phyloP scores from a whole-genome alignment of 371 early-diverging fungal genomes.

The Mucor saturninus region DNA sequence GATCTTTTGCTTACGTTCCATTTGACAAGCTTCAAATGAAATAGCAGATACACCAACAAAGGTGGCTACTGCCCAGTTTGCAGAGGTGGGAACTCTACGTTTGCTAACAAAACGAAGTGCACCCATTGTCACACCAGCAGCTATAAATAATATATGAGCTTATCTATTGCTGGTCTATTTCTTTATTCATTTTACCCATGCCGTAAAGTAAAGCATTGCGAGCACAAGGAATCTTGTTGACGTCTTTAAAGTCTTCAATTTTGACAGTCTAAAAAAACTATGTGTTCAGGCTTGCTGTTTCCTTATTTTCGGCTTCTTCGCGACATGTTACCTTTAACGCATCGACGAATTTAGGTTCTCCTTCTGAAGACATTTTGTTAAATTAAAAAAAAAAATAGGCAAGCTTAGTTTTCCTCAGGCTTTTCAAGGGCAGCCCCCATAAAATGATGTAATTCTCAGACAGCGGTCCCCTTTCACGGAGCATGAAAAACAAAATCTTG shows the following conservation, averaged over 20 bases:
- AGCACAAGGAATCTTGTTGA: constrained; percentile 55
- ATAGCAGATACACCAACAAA: constrained; percentile 49
- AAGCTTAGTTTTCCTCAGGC: background rate
- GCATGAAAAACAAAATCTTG: too few species aligned
- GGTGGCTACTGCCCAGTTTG: constrained; percentile 57
- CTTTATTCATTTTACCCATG: constrained; percentile 37
- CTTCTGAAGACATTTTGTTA: constrained; percentile 14
- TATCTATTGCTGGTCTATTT: background rate
- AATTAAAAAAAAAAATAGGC: background rate
- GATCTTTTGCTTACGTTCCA: constrained; percentile 44
- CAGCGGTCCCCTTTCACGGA: too few species aligned
- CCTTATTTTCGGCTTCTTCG: background rate
- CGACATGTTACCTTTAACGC: constrained; percentile 30
- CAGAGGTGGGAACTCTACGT: constrained; percentile 43
- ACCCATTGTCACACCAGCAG: constrained; percentile 45
- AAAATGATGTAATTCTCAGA: too few species aligned
- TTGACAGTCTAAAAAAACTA: constrained; percentile 42
- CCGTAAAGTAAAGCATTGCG: constrained; percentile 53
- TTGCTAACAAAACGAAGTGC: constrained; percentile 44
- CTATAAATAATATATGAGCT: constrained; percentile 18
- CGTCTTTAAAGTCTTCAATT: constrained; percentile 50
- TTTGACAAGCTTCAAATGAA: constrained; percentile 52
- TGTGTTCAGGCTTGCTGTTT: background rate
- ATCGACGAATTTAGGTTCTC: constrained; percentile 30
- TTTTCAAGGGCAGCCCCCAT: too few species aligned